Evolutionary conservation across 176 grass and related monocot genomes (phyloP), one percentile per base, ranked within the genome.

Genomic region (Eragrostis curvula): DNA sequence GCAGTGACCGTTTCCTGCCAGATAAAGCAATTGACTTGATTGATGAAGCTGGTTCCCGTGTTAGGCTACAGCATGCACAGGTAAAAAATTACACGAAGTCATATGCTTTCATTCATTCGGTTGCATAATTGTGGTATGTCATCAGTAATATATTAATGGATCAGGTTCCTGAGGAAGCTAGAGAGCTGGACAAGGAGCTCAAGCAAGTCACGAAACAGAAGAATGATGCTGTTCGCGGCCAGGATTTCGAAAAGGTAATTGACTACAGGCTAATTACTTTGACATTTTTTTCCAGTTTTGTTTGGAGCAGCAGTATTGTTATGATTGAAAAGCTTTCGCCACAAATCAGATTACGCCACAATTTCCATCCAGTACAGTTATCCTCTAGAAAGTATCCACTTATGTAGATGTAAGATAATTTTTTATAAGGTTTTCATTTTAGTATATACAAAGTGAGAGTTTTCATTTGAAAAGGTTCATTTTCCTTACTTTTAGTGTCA

Each of bases 11-110:
- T 64, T 97, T 97, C 73, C 85, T 97, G 48, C 92, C 92, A 9
- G 95, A 92, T 84, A 97, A 97, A 87, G 90, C 95, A 79, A 94
- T 97, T 85, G 92, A 92, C 74, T 94, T 97, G 92, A 83, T 94
- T 81, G 92, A 97, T 86, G 92, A 94, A 91, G 92, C 90, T 78
- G 95, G 95, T 61, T 94, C 92, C 78, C 87, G 85, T 78, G 95
- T 97, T 42, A 91, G 92, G 51, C 90, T 92, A 85, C 92, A 81
- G 13, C 94, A 97, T 87, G 92, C 94, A 64, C 85, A 94, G 92
- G 95, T 97, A 75, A 45, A 68, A 93, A 68, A 4, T 36, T 79
- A 48, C 65, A 6, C 12, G 9, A 62, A 63, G 24, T 83, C n/a
- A 66, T 55, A 71, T 75, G 25, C 30, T 79, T 62, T 75, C 18